Evolutionary conservation across 2,329 filamentous ascomycete species (phyloP).

Genomic region (Fusarium bactridioides): DNA sequence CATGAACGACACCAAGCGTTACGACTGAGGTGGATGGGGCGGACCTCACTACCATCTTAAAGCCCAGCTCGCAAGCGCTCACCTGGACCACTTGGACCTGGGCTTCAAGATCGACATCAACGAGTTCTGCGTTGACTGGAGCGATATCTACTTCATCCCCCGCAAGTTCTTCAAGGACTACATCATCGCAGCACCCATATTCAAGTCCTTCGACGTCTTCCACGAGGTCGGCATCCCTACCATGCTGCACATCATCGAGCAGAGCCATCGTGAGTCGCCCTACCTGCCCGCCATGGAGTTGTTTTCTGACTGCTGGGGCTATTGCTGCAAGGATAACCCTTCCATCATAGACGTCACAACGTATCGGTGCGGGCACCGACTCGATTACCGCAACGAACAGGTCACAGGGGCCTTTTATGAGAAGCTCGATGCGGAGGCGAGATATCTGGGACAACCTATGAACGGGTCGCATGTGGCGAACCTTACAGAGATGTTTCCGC

Average conservation of each 20-base stretch:
- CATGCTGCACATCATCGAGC: neutral
- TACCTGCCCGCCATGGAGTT: neutral
- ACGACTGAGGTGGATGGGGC: neutral
- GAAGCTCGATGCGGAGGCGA: neutral
- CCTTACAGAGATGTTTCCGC: neutral
- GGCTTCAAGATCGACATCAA: neutral
- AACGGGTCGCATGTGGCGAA: neutral
- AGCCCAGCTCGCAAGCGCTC: neutral
- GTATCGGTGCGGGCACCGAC: neutral
- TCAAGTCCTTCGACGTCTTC: neutral
- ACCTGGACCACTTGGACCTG: neutral
- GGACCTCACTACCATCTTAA: neutral
- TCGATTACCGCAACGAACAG: neutral
- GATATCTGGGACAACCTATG: neutral
- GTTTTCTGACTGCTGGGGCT: neutral
- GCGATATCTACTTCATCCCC: neutral
- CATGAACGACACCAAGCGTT: neutral
- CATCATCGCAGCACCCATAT: neutral
- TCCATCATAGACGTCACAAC: neutral
- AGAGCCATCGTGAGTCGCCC: neutral
- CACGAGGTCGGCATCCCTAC: neutral
- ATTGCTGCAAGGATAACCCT: neutral
- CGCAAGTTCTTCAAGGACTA: neutral
- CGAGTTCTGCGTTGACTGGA: neutral
- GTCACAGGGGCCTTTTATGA: neutral